Evolutionary conservation across 2,329 filamentous ascomycete genomes (phyloP).

Genomic region (Beauveria sp.): DNA sequence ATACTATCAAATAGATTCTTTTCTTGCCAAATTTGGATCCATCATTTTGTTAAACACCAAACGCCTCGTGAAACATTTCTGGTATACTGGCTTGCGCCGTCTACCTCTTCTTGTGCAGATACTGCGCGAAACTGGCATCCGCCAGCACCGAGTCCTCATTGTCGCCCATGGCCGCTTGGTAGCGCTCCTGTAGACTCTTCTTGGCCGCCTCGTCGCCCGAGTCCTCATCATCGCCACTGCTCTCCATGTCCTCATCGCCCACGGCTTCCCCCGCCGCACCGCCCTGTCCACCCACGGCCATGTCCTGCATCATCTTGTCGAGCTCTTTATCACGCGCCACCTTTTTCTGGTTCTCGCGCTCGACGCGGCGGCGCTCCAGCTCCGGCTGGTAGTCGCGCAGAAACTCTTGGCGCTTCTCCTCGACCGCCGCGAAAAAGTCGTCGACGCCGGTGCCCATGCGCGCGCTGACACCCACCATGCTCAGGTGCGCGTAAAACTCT

Average conservation of each 20-base stretch:
- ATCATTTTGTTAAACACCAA: conserved; percentile 11
- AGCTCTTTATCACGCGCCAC: conserved; percentile 70
- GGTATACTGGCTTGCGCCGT: neutral
- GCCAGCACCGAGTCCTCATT: conserved; percentile 43
- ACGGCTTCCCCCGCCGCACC: conserved; percentile 37
- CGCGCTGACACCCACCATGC: conserved; percentile 85
- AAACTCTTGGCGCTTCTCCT: conserved; percentile 83
- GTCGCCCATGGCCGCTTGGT: conserved; percentile 64
- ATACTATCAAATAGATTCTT: neutral
- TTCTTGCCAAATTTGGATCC: neutral
- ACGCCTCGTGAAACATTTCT: conserved; percentile 15
- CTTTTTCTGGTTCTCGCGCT: conserved; percentile 69
- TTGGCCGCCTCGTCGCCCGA: conserved; percentile 53
- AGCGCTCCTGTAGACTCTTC: conserved; percentile 65
- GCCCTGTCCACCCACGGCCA: conserved; percentile 45
- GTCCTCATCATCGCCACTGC: conserved; percentile 51
- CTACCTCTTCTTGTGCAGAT: conserved; percentile 39
- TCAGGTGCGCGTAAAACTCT: conserved; percentile 93
- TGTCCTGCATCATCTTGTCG: conserved; percentile 89
- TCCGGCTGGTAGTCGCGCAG: conserved; percentile 86
- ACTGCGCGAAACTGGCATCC: conserved; percentile 57
- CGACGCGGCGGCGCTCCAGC: conserved; percentile 66
- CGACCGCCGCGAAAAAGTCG: conserved; percentile 86
- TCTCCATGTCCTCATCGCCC: conserved; percentile 44
- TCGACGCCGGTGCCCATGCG: conserved; percentile 88